Evolutionary conservation across 2,329 filamentous ascomycete genomes (phyloP).

Genomic region (Hypocrella siamensis): DNA sequence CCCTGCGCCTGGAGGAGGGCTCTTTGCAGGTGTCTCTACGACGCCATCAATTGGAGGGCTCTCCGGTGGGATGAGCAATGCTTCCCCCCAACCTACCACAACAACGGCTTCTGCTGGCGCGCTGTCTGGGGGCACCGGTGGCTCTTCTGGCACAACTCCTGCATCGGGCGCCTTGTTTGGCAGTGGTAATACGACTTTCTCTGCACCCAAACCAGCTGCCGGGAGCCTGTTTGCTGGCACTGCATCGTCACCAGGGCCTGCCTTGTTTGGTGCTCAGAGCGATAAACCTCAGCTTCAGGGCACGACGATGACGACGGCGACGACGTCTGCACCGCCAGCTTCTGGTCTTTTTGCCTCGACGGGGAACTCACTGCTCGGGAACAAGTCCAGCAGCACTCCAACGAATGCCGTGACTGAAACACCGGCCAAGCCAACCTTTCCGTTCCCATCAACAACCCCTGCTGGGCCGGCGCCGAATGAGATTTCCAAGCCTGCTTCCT

Average conservation of each 20-base stretch:
- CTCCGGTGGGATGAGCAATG: constrained; percentile 6
- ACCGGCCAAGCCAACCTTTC: constrained; percentile 9
- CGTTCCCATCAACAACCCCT: constrained; percentile 21
- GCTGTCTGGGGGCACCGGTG: constrained; percentile 8
- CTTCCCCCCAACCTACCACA: constrained; percentile 4
- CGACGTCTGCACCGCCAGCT: constrained; percentile 6
- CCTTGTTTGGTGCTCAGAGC: constrained; percentile 6
- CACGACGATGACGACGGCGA: constrained; percentile 10
- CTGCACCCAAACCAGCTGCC: constrained; percentile 12
- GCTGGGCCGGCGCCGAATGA: constrained; percentile 36
- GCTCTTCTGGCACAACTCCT: constrained; percentile 5
- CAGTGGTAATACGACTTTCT: neutral
- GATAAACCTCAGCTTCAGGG: constrained; percentile 6
- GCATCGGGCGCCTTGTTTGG: constrained; percentile 6
- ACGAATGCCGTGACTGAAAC: constrained; percentile 10
- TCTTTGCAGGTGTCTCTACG: constrained; percentile 14
- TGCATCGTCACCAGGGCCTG: constrained; percentile 3
- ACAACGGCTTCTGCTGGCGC: constrained; percentile 7
- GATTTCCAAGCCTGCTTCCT: constrained; percentile 11
- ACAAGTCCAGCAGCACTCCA: constrained; percentile 4
- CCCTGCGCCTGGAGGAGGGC: constrained; percentile 9
- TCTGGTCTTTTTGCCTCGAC: constrained; percentile 15
- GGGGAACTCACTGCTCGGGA: constrained; percentile 15
- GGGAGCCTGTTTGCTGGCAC: constrained; percentile 10
- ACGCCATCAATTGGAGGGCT: constrained; percentile 7